Percentiles rank a stretch among this genome's conserved stretches.
Conservation (phyloP, 495 filamentous ascomycete species). For the Cercophora sp. region DNA sequence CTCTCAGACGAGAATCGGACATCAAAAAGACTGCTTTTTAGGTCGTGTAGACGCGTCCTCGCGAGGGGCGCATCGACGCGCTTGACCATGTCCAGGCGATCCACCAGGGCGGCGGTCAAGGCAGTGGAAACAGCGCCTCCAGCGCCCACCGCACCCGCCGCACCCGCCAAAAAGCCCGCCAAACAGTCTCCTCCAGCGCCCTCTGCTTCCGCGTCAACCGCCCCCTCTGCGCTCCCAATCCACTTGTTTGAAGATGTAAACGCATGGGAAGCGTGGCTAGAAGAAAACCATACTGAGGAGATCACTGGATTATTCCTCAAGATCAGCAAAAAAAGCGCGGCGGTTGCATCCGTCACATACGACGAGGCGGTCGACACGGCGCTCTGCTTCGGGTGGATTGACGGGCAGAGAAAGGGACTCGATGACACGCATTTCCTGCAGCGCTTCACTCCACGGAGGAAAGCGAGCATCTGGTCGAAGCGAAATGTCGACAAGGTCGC, state of each 20-base stretch:
- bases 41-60: no score
- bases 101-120: no score
- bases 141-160: not conserved
- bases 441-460: constrained; percentile 52
- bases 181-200: no score
- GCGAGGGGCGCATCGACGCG: not conserved
- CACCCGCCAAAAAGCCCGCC: not conserved
- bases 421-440: constrained; percentile 43
- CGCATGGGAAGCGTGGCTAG: constrained; percentile 42
- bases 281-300: constrained; percentile 28
- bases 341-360: constrained; percentile 43
- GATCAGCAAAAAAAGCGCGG: constrained; percentile 49
- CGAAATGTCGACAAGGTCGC: constrained; percentile 43
- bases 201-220: not conserved
- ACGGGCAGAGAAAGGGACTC: constrained; percentile 46
- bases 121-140: constrained; percentile 1
- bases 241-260: constrained; percentile 13
- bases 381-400: constrained; percentile 59
- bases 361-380: constrained; percentile 52
- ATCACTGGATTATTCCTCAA: constrained; percentile 50
- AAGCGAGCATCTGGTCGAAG: constrained; percentile 51
- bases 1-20: no score
- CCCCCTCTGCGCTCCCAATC: constrained; percentile 4
- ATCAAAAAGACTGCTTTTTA: no score
- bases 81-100: constrained; percentile 5